Base-by-base conservation (phyloP, 2,329 filamentous ascomycete genomes). In the Cladosporium halotolerans region DNA sequence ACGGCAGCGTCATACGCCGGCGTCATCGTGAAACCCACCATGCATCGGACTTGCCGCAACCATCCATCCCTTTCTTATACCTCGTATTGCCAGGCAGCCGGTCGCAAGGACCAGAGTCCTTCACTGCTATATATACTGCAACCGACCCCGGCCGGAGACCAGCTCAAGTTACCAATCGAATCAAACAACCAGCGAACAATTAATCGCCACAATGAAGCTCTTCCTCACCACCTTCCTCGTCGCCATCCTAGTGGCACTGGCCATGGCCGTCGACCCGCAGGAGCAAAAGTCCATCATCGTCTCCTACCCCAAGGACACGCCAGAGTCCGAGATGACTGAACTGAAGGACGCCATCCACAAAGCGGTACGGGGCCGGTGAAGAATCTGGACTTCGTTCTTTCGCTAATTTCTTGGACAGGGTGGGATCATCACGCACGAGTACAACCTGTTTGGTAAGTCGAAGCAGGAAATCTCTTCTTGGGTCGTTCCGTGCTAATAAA, bases 391-490 rank as follows among this genome's bases (percentile, higher is more conserved):
- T 53, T 58, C 8, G 65, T 36, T 63, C 56, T 50, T 31, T 55
- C 19, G 42, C 19, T 9, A 39, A 16, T 16, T 19, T 50, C 16
- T 38, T 44, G 23, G 39, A 32, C 61, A 80, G 76, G 78, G 88
- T 46, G 89, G 88, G 38, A 72, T 80, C 46, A 89, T 96, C 62
- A 93, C 86, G 18, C 89, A 95, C 73, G 80, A 85, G 11, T 51
- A 43, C 40, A 51, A 51, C 31, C 31, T 40, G 64, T 13, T 44
- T 28, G 42, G 42, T 44, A 14, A 44, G 10, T 10, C 19, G 13
- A 44, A 11, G 18, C 40, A 13, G 40, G 36, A 14, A 13, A 39
- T 14, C n/a, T 39, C 13, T 14, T 39, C 42, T 19, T 56, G 23
- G 23, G 45, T 16, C 49, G 93, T 89, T 70, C 82, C 43, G 16